Evolutionary conservation across 768 basidiomycete species (phyloP), one percentile per base, ranked within the genome.

Genomic region (Basidioascus undulatus): DNA sequence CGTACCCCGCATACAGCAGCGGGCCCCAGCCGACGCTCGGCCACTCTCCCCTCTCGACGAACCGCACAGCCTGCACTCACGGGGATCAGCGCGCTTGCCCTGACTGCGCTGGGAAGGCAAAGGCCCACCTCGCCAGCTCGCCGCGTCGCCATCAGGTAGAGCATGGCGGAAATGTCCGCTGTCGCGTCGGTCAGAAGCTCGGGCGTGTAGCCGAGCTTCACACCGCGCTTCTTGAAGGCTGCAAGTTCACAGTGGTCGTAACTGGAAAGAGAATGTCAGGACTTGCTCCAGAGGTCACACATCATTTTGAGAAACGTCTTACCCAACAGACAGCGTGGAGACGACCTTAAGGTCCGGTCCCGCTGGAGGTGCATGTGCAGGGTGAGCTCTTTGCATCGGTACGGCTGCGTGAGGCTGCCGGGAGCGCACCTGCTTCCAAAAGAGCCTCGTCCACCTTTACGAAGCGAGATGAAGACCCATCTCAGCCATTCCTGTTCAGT

Each of bases 121-220:
- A 6, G 6, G 51, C 70, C 31, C 55, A 73, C 84, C 53, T 69
- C 64, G 4, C 72, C 72, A 4, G 64, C 76, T 38, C 80, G 75
- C n/a, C 92, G 68, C 38, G 75, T 68, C 0, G 87, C 86, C 86
- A 94, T 94, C 21, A 98, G 65, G 0, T 74, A 75, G 11, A 98
- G 69, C 80, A 94, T 83, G 31, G 89, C 67, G 0, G 74, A 70
- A 8, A 81, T 56, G 55, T 98, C 92, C 15, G 92, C 87, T 18
- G 92, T 87, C 48, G 89, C 83, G 51, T 84, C 82, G 5, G 78
- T 87, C 13, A 98, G 66, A 5, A 94, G 77, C 42, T 87, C 83
- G 0, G 89, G 92, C 0, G 87, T 96, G 57, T 83, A 82, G 6
- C 92, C 92, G 6, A 94, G 56, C 35, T 65, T 67, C 43, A 96